Conservation (phyloP, 2,329 filamentous ascomycete genomes). For the Aspergillus cejpii region DNA sequence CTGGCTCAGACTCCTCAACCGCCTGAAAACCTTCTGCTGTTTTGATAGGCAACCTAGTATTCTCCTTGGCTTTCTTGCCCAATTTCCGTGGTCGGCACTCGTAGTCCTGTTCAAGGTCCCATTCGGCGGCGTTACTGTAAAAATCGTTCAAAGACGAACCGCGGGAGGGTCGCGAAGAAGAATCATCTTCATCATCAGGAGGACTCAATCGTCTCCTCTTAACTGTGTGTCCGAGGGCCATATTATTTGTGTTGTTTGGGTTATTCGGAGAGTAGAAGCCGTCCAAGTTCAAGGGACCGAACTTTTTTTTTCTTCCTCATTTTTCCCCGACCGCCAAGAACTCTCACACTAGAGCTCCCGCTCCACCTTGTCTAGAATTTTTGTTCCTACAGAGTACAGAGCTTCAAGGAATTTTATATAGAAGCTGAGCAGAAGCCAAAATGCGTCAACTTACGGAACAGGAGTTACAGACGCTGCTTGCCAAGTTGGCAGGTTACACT, state of each 20-base stretch:
- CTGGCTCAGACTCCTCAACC: slow-evolving; percentile 42
- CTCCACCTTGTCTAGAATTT: slow-evolving; percentile 21
- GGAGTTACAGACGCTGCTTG: slow-evolving; percentile 65
- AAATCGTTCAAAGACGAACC: slow-evolving; percentile 45
- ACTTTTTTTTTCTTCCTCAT: slow-evolving; percentile 23
- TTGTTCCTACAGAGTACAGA: slow-evolving; percentile 20
- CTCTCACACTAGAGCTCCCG: slow-evolving; percentile 15
- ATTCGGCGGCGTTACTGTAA: slow-evolving; percentile 67
- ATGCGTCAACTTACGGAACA: slow-evolving; percentile 75
- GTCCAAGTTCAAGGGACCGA: slow-evolving; percentile 2
- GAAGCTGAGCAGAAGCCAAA: slow-evolving; percentile 1
- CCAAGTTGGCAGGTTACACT: slow-evolving; percentile 90
- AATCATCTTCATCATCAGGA: slow-evolving; percentile 33
- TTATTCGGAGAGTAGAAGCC: background rate
- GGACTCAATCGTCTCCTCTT: slow-evolving; percentile 50
- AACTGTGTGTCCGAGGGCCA: slow-evolving; percentile 43
- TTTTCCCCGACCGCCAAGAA: slow-evolving; percentile 23
- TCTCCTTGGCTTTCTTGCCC: slow-evolving; percentile 67
- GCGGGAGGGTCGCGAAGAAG: slow-evolving; percentile 27
- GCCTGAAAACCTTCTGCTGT: slow-evolving; percentile 71
- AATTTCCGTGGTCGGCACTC: slow-evolving; percentile 69
- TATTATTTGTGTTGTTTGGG: slow-evolving; percentile 20
- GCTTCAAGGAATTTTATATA: slow-evolving; percentile 11
- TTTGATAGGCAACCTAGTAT: slow-evolving; percentile 75
- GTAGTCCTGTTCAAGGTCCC: slow-evolving; percentile 90